phyloP scores from a whole-genome alignment of 345 rosid species.

The Brassica incana region DNA sequence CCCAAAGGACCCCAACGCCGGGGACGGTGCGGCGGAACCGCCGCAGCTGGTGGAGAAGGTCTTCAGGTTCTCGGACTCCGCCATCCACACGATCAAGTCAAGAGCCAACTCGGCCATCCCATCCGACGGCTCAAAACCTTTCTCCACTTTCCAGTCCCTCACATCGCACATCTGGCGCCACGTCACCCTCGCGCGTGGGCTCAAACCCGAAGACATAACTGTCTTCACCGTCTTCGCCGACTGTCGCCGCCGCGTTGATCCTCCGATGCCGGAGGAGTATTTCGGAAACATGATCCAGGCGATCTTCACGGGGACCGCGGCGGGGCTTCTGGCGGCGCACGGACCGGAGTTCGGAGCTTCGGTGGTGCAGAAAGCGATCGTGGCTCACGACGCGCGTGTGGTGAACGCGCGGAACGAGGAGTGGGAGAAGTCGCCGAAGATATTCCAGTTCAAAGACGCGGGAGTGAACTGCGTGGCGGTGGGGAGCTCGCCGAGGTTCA shows the following conservation, averaged over 20 bases:
- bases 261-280: conserved; percentile 78
- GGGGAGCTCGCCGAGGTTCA: conserved; percentile 96
- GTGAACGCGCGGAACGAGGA: conserved; percentile 69
- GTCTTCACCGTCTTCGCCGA: conserved; percentile 87
- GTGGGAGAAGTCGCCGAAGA: conserved; percentile 81
- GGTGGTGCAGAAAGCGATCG: conserved; percentile 68
- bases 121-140: conserved; percentile 61
- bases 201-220: conserved; percentile 76
- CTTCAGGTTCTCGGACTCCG: conserved; percentile 72
- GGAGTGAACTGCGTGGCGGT: conserved; percentile 85
- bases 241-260: conserved; percentile 80
- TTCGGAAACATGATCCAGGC: conserved; percentile 94
- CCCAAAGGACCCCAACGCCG: conserved; percentile 42
- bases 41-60: conserved; percentile 61
- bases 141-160: conserved; percentile 91
- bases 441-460: conserved; percentile 80
- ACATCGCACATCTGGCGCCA: conserved; percentile 87
- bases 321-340: conserved; percentile 56
- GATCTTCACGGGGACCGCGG: conserved; percentile 79
- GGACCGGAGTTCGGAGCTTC: conserved; percentile 76
- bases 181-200: conserved; percentile 70
- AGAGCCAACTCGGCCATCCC: conserved; percentile 48
- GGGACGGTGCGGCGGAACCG: conserved; percentile 18
- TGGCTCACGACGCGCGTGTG: conserved; percentile 63
- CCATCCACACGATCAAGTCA: conserved; percentile 71